A percentile compares a stretch with the other conserved stretches of the same genome.
phyloP scores from a whole-genome alignment of 495 filamentous ascomycete genomes.

The Barbatosphaeria neglecta region DNA sequence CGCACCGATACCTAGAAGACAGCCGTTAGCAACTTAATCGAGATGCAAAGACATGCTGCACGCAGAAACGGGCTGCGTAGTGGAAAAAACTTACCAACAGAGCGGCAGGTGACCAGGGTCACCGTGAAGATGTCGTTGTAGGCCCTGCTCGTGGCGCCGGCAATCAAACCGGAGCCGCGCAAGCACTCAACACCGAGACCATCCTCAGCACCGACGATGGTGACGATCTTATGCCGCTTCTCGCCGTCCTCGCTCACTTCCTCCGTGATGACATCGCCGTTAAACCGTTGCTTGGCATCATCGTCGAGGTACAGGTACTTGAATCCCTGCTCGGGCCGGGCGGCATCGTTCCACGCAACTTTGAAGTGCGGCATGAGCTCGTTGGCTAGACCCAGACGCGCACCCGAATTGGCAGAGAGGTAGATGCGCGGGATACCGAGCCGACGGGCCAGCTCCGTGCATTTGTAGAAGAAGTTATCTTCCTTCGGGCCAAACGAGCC shows the following conservation, averaged over 20 bases:
- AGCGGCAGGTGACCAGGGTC: slow-evolving; percentile 93
- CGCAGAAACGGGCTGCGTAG: not conserved
- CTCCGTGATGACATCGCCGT: slow-evolving; percentile 86
- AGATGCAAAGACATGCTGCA: too few relatives aligned
- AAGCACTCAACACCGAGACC: slow-evolving; percentile 96
- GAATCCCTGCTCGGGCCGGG: slow-evolving; percentile 82
- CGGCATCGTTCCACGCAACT: slow-evolving; percentile 86
- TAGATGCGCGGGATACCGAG: slow-evolving; percentile 94
- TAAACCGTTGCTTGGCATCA: slow-evolving; percentile 76
- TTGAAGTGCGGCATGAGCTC: slow-evolving; percentile 94
- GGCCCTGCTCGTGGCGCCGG: slow-evolving; percentile 89
- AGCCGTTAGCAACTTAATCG: slow-evolving; percentile 20
- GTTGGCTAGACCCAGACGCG: slow-evolving; percentile 90
- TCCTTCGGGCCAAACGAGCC: slow-evolving; percentile 93
- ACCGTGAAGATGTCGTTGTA: slow-evolving; percentile 99
- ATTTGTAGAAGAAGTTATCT: slow-evolving; percentile 98
- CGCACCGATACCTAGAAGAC: slow-evolving; percentile 70
- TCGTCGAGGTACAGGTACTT: slow-evolving; percentile 95
- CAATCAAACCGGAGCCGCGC: slow-evolving; percentile 93
- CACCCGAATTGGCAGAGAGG: slow-evolving; percentile 98
- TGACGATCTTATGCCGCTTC: slow-evolving; percentile 85
- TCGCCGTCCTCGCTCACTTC: slow-evolving; percentile 75
- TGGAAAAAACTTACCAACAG: slow-evolving; percentile 52
- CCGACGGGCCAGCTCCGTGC: slow-evolving; percentile 86
- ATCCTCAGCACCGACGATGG: slow-evolving; percentile 87